A percentile compares a stretch with the other conserved stretches of the same genome.
These are phyloP conservation scores for Rosellinia necatrix DNA, from an alignment of 2,329 filamentous ascomycete genomes.

Conservation along the genomic window DNA sequence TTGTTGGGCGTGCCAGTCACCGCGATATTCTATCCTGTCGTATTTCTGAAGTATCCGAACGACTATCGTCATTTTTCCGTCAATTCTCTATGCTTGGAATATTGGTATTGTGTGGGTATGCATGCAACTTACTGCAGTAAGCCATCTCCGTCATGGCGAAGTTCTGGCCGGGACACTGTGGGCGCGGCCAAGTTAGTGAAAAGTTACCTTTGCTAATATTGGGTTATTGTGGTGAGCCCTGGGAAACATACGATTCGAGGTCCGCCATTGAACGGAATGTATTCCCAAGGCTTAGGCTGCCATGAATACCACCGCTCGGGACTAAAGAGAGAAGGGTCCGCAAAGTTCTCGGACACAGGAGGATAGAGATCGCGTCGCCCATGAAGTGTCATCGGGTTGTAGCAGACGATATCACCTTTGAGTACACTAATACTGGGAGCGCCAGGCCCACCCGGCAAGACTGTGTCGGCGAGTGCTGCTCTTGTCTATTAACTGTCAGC, in stretches of 20 bases:
- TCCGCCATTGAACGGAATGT: conserved; percentile 61
- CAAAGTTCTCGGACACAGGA: conserved; percentile 23
- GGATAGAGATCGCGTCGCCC: conserved; percentile 30
- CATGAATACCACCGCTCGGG: conserved; percentile 37
- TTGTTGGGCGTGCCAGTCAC: conserved; percentile 29
- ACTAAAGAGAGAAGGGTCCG: conserved; percentile 28
- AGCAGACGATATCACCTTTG: conserved; percentile 26
- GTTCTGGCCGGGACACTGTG: conserved; percentile 30
- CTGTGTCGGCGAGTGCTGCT: conserved; percentile 46
- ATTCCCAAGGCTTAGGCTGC: conserved; percentile 52
- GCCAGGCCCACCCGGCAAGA: conserved; percentile 35
- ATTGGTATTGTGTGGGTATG: not conserved
- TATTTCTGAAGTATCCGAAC: conserved; percentile 29
- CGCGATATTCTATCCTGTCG: conserved; percentile 28
- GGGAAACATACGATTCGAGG: conserved; percentile 47
- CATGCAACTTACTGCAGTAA: conserved; percentile 21
- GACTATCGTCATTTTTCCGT: conserved; percentile 8
- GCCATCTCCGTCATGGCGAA: conserved; percentile 32
- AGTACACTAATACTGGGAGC: conserved; percentile 23
- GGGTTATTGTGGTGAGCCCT: not conserved
- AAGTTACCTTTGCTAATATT: not conserved
- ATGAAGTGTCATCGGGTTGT: conserved; percentile 22
- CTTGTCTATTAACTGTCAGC: conserved; percentile 35
- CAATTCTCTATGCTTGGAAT: not conserved
- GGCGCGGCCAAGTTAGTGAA: conserved; percentile 9